Evolutionary conservation across 495 filamentous ascomycete species (phyloP).

Genomic region (Aspergillus steynii): DNA sequence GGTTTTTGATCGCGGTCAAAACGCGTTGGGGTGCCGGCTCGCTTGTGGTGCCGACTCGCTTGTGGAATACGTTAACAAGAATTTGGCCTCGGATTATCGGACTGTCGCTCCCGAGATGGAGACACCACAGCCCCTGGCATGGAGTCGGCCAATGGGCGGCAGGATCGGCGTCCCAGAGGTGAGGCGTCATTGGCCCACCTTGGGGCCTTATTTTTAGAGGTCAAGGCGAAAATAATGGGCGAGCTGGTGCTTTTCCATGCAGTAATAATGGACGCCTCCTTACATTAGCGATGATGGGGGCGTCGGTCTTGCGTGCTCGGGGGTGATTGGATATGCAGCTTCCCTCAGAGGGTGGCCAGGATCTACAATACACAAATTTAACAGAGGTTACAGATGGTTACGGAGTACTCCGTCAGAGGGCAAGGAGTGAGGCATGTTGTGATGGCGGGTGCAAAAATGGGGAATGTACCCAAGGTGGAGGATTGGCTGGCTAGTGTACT

Average conservation of each 20-base stretch:
- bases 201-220: neutral
- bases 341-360: neutral
- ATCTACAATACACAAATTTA: neutral
- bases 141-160: too few relatives aligned
- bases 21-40: too few relatives aligned
- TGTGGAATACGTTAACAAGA: too few relatives aligned
- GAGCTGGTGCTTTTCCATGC: neutral
- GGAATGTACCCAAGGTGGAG: too few relatives aligned
- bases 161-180: neutral
- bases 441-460: too few relatives aligned
- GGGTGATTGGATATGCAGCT: neutral
- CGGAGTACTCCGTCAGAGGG: too few relatives aligned
- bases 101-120: neutral
- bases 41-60: too few relatives aligned
- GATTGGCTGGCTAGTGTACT: too few relatives aligned
- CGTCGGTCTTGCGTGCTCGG: neutral
- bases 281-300: neutral
- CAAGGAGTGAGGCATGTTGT: neutral
- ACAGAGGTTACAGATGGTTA: neutral
- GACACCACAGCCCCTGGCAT: neutral
- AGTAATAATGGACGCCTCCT: slow-evolving; percentile 8
- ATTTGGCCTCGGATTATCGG: neutral
- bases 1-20: too few relatives aligned
- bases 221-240: neutral
- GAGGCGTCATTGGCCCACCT: neutral